Base-by-base conservation (phyloP, 106 monocot genomes). In the Dioscorea dumetorum region DNA sequence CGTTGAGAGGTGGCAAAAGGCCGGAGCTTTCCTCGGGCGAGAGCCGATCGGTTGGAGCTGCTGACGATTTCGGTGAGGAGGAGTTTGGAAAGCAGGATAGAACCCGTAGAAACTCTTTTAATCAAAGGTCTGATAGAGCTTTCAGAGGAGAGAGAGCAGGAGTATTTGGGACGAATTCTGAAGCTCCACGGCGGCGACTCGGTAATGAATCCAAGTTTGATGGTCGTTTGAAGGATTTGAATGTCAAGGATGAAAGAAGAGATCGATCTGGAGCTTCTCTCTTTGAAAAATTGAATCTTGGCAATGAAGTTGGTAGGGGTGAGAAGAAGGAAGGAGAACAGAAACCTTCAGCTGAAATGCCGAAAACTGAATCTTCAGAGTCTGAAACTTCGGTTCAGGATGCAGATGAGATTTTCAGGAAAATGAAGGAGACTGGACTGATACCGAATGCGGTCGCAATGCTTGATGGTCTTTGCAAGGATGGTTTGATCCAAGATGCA, bases 391-490 rank as follows among this genome's bases (percentile, higher is more conserved):
- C 79, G 5, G 62, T 78, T 0, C 66, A 84, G 59, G 97, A 90
- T 16, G 84, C 92, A 1, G 92, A 99, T 64, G 84, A 72, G 61
- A 92, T 99, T 3, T 92, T 99, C 53, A 81, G 74, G 79, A 89
- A 99, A 73, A 92, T 99, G 92, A 99, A 92, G 75, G 81, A 99
- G 76, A 92, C 86, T 4, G 92, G 97, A 8, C 75, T 99, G 17
- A 92, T 99, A 21, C 97, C 97, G 0, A 99, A 92, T 66, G 97
- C 92, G 6, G 92, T 99, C 1, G 88, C 97, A 8, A 99, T 99
- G 97, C 92, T 99, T 18, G 92, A 99, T 22, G 92, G 89, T 0
- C 74, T 99, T 23, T 99, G 92, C 68, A 99, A 99, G 50, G 92
- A 92, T 49, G 97, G 97, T 12, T 48, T 92, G 57, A 66, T 87